phyloP scores from a whole-genome alignment of 208 protist genomes.

The Trypanosoma mega region DNA sequence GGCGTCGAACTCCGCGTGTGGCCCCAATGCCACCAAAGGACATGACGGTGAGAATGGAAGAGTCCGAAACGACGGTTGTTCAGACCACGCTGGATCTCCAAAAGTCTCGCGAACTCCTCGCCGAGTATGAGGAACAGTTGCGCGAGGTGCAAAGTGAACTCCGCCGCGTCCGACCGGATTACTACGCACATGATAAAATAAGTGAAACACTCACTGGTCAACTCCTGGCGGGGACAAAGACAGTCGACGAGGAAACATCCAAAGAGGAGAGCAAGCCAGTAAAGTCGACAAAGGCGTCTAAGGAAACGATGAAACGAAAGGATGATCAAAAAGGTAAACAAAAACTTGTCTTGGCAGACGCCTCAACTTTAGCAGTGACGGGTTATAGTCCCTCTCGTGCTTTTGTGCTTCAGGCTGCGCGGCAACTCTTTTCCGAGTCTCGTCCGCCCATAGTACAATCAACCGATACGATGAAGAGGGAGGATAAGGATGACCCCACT shows the following conservation, averaged over 20 bases:
- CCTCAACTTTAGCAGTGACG: too few species aligned
- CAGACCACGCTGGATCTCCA: not conserved
- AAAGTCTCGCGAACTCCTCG: not conserved
- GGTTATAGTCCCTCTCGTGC: slow-evolving; percentile 7
- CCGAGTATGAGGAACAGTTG: not conserved
- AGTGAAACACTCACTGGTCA: not conserved
- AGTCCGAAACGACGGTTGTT: not conserved
- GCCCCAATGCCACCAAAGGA: too few species aligned
- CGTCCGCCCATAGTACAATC: not conserved
- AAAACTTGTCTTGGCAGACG: too few species aligned
- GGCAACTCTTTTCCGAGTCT: slow-evolving; percentile 7
- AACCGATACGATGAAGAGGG: too few species aligned
- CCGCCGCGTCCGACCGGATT: not conserved
- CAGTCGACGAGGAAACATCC: not conserved
- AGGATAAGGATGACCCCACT: too few species aligned
- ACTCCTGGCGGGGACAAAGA: not conserved
- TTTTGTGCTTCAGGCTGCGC: slow-evolving; percentile 14
- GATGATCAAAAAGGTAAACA: too few species aligned
- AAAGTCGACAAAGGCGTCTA: not conserved
- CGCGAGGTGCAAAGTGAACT: not conserved
- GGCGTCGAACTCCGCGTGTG: too few species aligned
- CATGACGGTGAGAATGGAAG: not conserved
- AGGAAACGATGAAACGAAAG: too few species aligned
- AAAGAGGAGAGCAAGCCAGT: not conserved
- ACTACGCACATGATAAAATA: not conserved